phyloP scores from a whole-genome alignment of 345 rosid species.

The Microthlaspi erraticum region DNA sequence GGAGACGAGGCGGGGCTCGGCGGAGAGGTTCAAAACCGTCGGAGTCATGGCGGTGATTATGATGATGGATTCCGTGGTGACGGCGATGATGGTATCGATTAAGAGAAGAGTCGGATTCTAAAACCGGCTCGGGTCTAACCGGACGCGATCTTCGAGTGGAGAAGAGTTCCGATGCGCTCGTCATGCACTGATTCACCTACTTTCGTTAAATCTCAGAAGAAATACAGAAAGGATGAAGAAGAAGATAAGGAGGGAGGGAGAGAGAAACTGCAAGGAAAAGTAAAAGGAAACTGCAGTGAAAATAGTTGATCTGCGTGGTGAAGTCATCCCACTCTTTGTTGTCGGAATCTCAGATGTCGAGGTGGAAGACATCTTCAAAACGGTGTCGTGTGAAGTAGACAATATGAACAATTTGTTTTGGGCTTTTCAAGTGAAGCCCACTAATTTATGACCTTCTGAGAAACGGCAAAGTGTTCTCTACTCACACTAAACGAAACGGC shows the following conservation, averaged over 20 bases:
- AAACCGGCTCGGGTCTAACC: constrained; percentile 57
- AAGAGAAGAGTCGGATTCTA: constrained; percentile 47
- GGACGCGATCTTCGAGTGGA: constrained; percentile 78
- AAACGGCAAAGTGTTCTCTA: neutral
- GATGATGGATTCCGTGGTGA: constrained; percentile 56
- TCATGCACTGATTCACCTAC: constrained; percentile 58
- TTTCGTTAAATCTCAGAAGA: constrained; percentile 6
- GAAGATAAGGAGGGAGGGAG: constrained; percentile 15
- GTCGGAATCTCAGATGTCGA: constrained; percentile 15
- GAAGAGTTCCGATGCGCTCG: constrained; percentile 93
- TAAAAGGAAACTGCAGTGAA: constrained; percentile 31
- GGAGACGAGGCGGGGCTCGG: constrained; percentile 57
- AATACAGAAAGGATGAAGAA: constrained; percentile 14
- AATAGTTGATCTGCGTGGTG: neutral
- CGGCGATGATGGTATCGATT: constrained; percentile 56
- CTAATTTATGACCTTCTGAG: neutral
- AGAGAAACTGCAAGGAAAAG: constrained; percentile 15
- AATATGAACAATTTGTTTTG: neutral
- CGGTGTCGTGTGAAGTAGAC: constrained; percentile 24
- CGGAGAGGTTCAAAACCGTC: constrained; percentile 68
- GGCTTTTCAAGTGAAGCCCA: constrained; percentile 2
- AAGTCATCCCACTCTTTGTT: constrained; percentile 38
- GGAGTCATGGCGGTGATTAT: constrained; percentile 57
- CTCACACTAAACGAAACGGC: too few relatives aligned
- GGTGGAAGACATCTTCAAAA: neutral